phyloP scores from a whole-genome alignment of 2,329 filamentous ascomycete genomes.

The Verticillium nonalfalfae region DNA sequence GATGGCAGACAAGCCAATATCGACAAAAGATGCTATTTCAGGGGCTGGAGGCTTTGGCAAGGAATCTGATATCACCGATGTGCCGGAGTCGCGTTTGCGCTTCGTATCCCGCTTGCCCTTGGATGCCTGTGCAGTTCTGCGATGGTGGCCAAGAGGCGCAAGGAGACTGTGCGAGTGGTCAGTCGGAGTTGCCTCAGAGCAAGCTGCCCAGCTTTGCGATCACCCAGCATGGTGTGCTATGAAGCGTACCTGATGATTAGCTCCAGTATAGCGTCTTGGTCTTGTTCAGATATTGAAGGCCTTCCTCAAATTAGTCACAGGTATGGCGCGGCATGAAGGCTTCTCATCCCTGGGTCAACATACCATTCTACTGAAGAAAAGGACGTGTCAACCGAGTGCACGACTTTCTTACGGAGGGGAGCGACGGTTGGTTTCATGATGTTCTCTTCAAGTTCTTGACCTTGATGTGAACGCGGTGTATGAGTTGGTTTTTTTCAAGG shows the following conservation, averaged over 20 bases:
- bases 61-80: slow-evolving; percentile 10
- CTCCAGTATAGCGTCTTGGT: slow-evolving; percentile 60
- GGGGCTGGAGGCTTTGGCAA: slow-evolving; percentile 32
- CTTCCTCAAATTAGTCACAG: slow-evolving; percentile 28
- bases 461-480: neutral
- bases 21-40: slow-evolving; percentile 49
- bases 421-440: neutral
- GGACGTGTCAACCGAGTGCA: slow-evolving; percentile 61
- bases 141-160: slow-evolving; percentile 56
- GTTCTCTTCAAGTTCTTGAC: neutral
- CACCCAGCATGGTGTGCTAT: neutral
- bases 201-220: too few species aligned
- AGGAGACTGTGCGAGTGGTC: slow-evolving; percentile 44
- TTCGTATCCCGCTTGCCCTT: slow-evolving; percentile 55
- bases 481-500: neutral
- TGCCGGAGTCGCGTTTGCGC: slow-evolving; percentile 35
- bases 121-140: slow-evolving; percentile 48
- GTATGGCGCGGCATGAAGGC: neutral
- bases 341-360: neutral
- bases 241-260: slow-evolving; percentile 57
- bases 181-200: neutral
- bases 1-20: slow-evolving; percentile 60
- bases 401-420: slow-evolving; percentile 39
- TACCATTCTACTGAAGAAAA: slow-evolving; percentile 57
- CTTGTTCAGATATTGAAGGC: slow-evolving; percentile 50